Conservation (phyloP, 2,329 filamentous ascomycete genomes). For the Trichoderma sp. region DNA sequence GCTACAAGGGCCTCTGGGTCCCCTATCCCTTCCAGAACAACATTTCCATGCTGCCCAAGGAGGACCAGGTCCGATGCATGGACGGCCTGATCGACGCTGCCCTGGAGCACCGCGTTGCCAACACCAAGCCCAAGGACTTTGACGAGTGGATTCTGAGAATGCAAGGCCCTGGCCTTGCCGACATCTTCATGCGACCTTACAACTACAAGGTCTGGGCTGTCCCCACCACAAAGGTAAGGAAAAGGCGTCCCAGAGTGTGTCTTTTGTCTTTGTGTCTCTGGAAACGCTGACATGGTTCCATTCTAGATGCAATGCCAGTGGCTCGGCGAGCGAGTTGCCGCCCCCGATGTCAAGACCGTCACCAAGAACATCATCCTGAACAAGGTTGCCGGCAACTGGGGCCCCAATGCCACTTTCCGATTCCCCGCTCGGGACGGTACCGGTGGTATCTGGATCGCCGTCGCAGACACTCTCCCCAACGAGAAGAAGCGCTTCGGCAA, state of each 20-base stretch:
- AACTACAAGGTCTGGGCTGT: slow-evolving; percentile 99
- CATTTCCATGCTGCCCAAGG: slow-evolving; percentile 95
- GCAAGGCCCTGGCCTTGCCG: slow-evolving; percentile 83
- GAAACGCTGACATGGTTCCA: neutral
- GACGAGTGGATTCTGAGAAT: slow-evolving; percentile 97
- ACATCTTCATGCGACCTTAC: slow-evolving; percentile 98
- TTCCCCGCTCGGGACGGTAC: slow-evolving; percentile 96
- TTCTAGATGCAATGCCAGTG: slow-evolving; percentile 96
- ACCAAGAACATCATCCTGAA: slow-evolving; percentile 92
- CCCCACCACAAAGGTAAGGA: slow-evolving; percentile 85
- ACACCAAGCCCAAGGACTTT: slow-evolving; percentile 91
- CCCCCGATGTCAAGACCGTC: slow-evolving; percentile 89
- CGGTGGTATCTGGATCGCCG: slow-evolving; percentile 97
- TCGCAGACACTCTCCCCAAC: slow-evolving; percentile 86
- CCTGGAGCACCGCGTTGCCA: slow-evolving; percentile 78
- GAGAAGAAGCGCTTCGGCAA: slow-evolving; percentile 90
- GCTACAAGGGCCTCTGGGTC: slow-evolving; percentile 94
- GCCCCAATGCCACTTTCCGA: slow-evolving; percentile 95
- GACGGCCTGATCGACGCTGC: slow-evolving; percentile 96
- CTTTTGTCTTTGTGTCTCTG: neutral
- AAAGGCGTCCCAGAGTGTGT: neutral
- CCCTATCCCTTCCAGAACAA: slow-evolving; percentile 99
- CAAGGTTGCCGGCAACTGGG: slow-evolving; percentile 97
- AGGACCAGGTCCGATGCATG: slow-evolving; percentile 91
- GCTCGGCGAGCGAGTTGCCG: slow-evolving; percentile 97